phyloP scores from a whole-genome alignment of 371 early-diverging fungal genomes.

The Conidiobolus incongruus region DNA sequence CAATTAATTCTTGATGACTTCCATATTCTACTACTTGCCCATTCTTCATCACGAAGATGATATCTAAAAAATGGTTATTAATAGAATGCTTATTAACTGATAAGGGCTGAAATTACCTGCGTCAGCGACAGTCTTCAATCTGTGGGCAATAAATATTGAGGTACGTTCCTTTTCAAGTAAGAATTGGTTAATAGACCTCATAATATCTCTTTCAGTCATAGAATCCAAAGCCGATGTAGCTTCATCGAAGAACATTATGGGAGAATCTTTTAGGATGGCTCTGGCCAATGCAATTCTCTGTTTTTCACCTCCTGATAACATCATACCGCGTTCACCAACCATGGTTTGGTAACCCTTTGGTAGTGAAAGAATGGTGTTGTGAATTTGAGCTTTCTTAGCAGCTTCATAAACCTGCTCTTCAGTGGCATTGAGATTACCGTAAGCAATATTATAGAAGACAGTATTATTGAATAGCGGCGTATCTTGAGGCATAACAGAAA shows the following conservation, averaged over 20 bases:
- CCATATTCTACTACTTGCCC: background rate
- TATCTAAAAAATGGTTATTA: background rate
- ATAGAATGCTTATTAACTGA: too few species aligned
- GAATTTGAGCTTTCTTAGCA: constrained; percentile 42
- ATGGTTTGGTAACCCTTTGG: constrained; percentile 55
- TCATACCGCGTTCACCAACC: constrained; percentile 46
- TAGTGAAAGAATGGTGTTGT: constrained; percentile 37
- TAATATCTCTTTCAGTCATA: constrained; percentile 37
- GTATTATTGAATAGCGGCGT: constrained; percentile 62
- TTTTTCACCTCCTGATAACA: constrained; percentile 41
- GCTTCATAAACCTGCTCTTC: constrained; percentile 32
- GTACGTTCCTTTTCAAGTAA: constrained; percentile 31
- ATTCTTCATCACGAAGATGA: constrained; percentile 1
- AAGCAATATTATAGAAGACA: constrained; percentile 66
- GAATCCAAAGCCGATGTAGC: constrained; percentile 85
- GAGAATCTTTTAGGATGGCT: constrained; percentile 41
- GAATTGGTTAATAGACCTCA: constrained; percentile 45
- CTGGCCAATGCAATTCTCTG: constrained; percentile 46
- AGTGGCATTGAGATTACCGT: constrained; percentile 15
- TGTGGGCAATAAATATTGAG: constrained; percentile 62
- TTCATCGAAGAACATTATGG: constrained; percentile 72
- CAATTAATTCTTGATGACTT: background rate
- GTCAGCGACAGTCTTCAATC: constrained; percentile 49
- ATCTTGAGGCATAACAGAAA: constrained; percentile 75
- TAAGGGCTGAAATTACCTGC: constrained; percentile 23